Evolutionary conservation across 129 eudicot genomes (phyloP).

Genomic region (Tagetes patula): DNA sequence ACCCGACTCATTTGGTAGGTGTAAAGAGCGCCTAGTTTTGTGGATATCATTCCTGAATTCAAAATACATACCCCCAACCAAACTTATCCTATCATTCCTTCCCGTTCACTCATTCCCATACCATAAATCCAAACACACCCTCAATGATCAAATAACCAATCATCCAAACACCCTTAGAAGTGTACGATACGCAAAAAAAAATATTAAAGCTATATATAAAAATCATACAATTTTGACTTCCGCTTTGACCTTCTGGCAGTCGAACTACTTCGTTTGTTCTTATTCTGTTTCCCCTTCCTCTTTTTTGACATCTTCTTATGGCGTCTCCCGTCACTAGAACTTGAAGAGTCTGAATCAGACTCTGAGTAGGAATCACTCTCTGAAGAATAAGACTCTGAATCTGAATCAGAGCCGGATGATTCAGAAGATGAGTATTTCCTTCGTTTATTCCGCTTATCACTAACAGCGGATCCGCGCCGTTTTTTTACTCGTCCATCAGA

Average conservation of each 20-base stretch:
- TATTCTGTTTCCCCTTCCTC: constrained; percentile 42
- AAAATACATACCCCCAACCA: not conserved
- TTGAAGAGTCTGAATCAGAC: constrained; percentile 66
- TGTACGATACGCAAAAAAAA: not conserved
- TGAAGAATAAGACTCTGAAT: constrained; percentile 65
- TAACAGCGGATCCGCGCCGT: constrained; percentile 42
- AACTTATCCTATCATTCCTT: not conserved
- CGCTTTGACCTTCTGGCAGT: constrained; percentile 42
- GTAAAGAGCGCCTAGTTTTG: not conserved
- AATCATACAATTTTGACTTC: constrained; percentile 50
- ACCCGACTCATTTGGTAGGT: not conserved
- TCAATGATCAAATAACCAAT: not conserved
- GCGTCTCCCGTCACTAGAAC: constrained; percentile 68
- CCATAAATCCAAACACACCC: not conserved
- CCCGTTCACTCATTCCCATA: not conserved
- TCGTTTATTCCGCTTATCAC: constrained; percentile 58
- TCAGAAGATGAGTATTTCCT: constrained; percentile 84
- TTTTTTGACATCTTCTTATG: constrained; percentile 60
- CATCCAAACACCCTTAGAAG: not conserved
- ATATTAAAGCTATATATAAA: not conserved
- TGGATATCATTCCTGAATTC: not conserved
- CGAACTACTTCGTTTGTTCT: constrained; percentile 39
- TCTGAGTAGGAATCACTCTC: constrained; percentile 56
- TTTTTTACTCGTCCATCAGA: constrained; percentile 52
- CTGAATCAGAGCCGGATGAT: constrained; percentile 62